Conservation (phyloP, 192 early-diverging fungal species). For the Dissophora globulifera region DNA sequence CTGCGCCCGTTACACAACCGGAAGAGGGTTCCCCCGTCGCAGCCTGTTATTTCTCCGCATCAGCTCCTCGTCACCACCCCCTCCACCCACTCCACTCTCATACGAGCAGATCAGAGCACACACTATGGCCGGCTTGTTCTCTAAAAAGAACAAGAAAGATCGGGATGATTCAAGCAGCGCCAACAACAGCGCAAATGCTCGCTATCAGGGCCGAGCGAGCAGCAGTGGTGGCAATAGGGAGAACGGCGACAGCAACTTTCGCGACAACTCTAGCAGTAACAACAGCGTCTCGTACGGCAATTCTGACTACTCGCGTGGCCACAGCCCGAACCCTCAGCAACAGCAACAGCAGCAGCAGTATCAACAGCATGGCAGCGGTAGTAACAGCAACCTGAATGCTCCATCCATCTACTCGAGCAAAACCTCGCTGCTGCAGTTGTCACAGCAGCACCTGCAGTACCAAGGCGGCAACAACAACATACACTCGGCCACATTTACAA, state of each 20-base stretch:
- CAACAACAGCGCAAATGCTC: slow-evolving; percentile 9
- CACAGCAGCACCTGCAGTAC: slow-evolving; percentile 7
- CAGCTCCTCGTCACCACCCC: background rate
- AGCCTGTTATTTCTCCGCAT: no score
- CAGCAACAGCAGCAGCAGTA: slow-evolving; percentile 16
- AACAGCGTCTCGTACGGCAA: slow-evolving; percentile 13
- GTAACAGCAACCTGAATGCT: background rate
- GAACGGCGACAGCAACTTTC: background rate
- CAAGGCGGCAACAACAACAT: background rate
- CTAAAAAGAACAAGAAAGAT: slow-evolving; percentile 48
- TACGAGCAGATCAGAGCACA: no score
- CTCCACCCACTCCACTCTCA: background rate
- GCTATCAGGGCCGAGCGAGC: slow-evolving; percentile 22
- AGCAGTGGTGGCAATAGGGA: no score
- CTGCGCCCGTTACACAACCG: no score
- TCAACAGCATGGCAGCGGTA: slow-evolving; percentile 5
- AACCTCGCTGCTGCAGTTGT: slow-evolving; percentile 7
- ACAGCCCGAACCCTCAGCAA: slow-evolving; percentile 8
- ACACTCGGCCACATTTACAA: slow-evolving; percentile 10
- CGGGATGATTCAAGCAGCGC: slow-evolving; percentile 15
- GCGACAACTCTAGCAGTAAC: slow-evolving; percentile 22
- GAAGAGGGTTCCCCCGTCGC: no score
- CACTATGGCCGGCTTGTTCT: slow-evolving; percentile 46
- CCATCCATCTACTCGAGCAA: slow-evolving; percentile 13
- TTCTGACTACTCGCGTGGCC: slow-evolving; percentile 14